These are phyloP conservation scores for Physaria fendleri DNA, from an alignment of 345 rosid genomes.

Conservation along the genomic window DNA sequence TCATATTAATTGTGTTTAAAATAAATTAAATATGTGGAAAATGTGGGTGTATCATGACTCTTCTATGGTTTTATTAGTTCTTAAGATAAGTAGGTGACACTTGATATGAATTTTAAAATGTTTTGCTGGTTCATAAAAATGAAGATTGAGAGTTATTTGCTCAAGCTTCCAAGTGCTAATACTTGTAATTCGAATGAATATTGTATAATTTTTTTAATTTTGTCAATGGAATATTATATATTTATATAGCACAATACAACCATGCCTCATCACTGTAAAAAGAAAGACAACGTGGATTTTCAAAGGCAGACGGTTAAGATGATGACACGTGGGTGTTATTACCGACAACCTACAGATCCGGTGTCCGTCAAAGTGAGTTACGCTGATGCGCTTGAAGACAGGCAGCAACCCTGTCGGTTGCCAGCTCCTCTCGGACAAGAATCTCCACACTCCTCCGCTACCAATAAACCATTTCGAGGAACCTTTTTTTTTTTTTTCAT, in stretches of 20 bases:
- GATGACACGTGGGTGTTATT: constrained; percentile 36
- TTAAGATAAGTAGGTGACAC: too few species aligned
- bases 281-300: background rate
- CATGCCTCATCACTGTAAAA: background rate
- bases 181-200: background rate
- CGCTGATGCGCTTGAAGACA: constrained; percentile 29
- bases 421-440: constrained; percentile 54
- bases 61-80: too few species aligned
- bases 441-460: constrained; percentile 19
- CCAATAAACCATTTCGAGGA: background rate
- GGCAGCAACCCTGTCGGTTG: constrained; percentile 68
- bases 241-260: background rate
- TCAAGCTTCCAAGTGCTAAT: background rate
- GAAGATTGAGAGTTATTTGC: background rate
- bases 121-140: background rate
- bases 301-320: background rate
- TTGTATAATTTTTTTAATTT: too few species aligned
- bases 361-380: constrained; percentile 33
- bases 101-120: background rate
- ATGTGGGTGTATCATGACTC: too few species aligned
- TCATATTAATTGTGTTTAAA: too few species aligned
- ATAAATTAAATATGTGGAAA: too few species aligned
- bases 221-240: background rate
- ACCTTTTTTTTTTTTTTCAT: background rate
- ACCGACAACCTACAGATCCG: constrained; percentile 46